Base-by-base conservation (phyloP, 495 filamentous ascomycete genomes). In the Penicillium cinerascens region DNA sequence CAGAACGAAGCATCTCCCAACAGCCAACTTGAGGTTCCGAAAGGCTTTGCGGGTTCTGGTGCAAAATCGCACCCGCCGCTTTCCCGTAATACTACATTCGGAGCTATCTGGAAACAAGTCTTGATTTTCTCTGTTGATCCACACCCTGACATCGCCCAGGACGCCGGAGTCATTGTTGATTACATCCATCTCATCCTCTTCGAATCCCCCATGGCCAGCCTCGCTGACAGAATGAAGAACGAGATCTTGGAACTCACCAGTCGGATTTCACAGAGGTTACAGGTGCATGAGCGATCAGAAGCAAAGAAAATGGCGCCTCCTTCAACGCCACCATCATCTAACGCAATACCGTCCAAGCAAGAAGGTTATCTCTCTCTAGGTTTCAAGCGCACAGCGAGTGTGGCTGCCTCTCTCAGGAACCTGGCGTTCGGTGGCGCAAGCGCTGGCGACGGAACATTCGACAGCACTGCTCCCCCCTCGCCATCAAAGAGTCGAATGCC, bases 101-200 rank as follows among this genome's bases (percentile, higher is more conserved):
- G 88, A 8, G 86, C 91, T 0, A 86, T 95, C 50, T 97, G 93
- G 93, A 92, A 95, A 64, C 92, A 96, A 50, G 76, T 96, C 41
- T 76, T 97, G 29, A 86, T 92, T 39, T 73, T 97, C 70, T 90
- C 90, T 27, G 89, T 95, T 22, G 93, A 97, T 57, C 92, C 93
- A 18, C 91, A 96, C 64, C 93, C 93, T 9, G 91, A 97, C 55
- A 88, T 97, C 26, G 88, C 92, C 40, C 82, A 87, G 58, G 85
- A 91, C 65, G 93, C 91, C 6, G 81, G 80, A 10, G 78, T 85
- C 25, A 81, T 97, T 36, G 80, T 95, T 21, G 93, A 97, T 63
- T 87, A 87, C 58, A 81, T 97, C 38, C 86, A 97, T 59, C 74
- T 85, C 26, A 76, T 81, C 2, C 73, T 97, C 16, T 62, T 96